Evolutionary conservation across 1,284 basidiomycete genomes (phyloP).

Genomic region (Leccinum proximum): DNA sequence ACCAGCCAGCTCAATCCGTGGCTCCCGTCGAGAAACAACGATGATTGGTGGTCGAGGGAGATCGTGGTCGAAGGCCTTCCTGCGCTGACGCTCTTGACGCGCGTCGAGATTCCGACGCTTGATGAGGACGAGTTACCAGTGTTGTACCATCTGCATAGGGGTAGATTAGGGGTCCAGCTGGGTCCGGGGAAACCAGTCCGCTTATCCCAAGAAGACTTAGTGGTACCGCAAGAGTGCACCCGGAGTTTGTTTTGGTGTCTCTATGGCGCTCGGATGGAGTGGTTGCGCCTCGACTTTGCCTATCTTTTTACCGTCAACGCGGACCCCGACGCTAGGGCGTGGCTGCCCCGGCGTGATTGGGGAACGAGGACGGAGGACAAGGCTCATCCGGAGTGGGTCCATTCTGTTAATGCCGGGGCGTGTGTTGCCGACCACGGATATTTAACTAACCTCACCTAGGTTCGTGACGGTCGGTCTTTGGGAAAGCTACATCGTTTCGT

Average conservation of each 20-base stretch:
- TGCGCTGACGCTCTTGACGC: conserved; percentile 50
- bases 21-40: conserved; percentile 27
- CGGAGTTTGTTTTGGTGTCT: conserved; percentile 55
- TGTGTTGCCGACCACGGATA: conserved; percentile 46
- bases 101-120: conserved; percentile 37
- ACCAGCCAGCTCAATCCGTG: conserved; percentile 65
- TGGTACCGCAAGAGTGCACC: conserved; percentile 48
- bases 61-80: conserved; percentile 49
- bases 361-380: conserved; percentile 17
- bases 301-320: conserved; percentile 51
- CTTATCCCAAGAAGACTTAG: conserved; percentile 25
- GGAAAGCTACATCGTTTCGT: conserved; percentile 51
- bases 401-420: conserved; percentile 35
- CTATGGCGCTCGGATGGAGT: conserved; percentile 51
- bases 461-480: conserved; percentile 43
- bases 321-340: conserved; percentile 33
- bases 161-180: conserved; percentile 34
- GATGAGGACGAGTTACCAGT: conserved; percentile 40
- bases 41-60: conserved; percentile 28
- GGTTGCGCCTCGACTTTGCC: conserved; percentile 54
- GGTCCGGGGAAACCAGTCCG: conserved; percentile 15
- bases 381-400: conserved; percentile 9
- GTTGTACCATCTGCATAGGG: conserved; percentile 44
- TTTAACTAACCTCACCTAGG: conserved; percentile 47
- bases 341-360: conserved; percentile 51